Evolutionary conservation across 176 grass and related monocot species (phyloP), one percentile per base, ranked within the genome.

Genomic region (Avena sativa): DNA sequence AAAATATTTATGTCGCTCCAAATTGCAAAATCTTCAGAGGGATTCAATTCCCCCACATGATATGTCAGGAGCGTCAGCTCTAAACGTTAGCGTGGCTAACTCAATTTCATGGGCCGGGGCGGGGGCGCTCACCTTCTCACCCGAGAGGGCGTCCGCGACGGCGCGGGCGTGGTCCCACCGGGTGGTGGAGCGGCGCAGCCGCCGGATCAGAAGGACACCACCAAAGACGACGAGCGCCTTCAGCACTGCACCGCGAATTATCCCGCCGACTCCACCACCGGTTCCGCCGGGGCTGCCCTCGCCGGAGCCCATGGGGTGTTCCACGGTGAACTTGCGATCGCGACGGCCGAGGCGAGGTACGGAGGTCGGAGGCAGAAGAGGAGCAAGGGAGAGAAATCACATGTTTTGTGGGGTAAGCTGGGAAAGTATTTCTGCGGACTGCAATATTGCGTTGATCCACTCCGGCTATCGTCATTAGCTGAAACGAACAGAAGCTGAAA

Each of bases 121-220:
- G 17, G 4, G 16, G 17, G 16, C 12, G 25, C 30, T 78, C 79
- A 94, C 97, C 91, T 96, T 99, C 71, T 96, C 97, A 38, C 94
- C 94, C 58, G 87, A 92, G 87, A 99, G 94, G 43, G 94, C 89
- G 80, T 93, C 86, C 62, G 94, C 89, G 83, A 99, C 92, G 71
- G 89, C 83, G 49, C 87, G 92, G 71, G 94, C 87, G 71, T 99
- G 97, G 80, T 99, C 97, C 97, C 97, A 96, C 11, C 94, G 89
- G 82, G 97, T 96, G 68, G 97, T 96, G 80, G 97, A 96, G 75
- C 95, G 95, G 68, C 97, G 86, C 66, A 96, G 87, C 80, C 94
- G 86, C 85, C 93, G 95, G 60, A 96, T 83, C 55, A 96, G 86
- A 50, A 94, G 78, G 36, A 91, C 87, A 40, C 97, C 97, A 16